Base-by-base conservation (phyloP, 768 basidiomycete species). In the Pisolithus tinctorius region DNA sequence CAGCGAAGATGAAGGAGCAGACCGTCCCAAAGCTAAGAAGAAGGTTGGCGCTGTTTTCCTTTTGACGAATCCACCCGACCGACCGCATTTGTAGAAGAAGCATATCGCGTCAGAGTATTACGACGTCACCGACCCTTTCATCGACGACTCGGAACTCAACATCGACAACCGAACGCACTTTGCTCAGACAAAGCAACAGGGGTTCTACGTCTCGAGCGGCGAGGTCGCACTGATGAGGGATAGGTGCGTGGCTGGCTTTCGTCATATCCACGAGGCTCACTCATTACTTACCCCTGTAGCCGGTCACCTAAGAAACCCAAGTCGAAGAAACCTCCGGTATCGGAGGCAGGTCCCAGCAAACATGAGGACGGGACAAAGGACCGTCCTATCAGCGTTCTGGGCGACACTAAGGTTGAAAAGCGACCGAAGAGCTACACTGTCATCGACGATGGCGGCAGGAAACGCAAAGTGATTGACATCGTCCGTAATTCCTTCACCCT, bases 101-200 rank as follows among this genome's bases (percentile, higher is more conserved):
- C 78, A 74, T 51, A 64, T 68, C 1, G 73, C 74, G 0, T 70
- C 81, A 20, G 89, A 88, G 63, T 90, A 93, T 61, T 99, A 99
- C 74, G 95, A 99, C 71, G 74, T 84, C 17, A 71, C 76, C 0
- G 96, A 99, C 70, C 88, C 91, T 0, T 98, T 98, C 72, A 96
- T 99, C 63, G 96, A 99, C 74, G 96, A 99, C 69, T 91, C 92
- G 1, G 95, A 98, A 63, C 74, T 95, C 50, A 84, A 82, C 25
- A 71, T 94, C 43, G 94, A 98, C 71, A 84, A 94, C 63, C 84
- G 95, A 4, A 93, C 87, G 2, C 91, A 80, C 70, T 88, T 93
- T 60, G 91, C 88, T 4, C 84, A 91, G 66, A 95, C 94, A 4
- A 91, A 88, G 67, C 91, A 94, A 60, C 83, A 87, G 52, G 92